These are phyloP conservation scores for Limnanthes douglasii DNA, from an alignment of 345 rosid genomes.

Conservation along the genomic window DNA sequence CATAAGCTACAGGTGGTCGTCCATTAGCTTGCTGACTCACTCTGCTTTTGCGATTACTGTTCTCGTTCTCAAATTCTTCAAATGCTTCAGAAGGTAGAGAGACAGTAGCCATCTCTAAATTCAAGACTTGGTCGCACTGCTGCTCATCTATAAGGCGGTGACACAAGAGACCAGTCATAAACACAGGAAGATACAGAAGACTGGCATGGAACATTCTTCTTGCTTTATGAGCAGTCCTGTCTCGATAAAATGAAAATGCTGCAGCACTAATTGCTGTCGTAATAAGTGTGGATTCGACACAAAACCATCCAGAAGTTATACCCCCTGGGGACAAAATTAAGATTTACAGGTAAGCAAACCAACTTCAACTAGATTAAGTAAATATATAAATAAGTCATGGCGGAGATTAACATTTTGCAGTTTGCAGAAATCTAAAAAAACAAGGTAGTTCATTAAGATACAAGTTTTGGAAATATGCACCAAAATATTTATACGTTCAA, in stretches of 20 bases:
- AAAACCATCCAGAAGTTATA: slow-evolving; percentile 74
- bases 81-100: slow-evolving; percentile 8
- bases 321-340: slow-evolving; percentile 41
- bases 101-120: slow-evolving; percentile 6
- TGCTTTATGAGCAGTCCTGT: slow-evolving; percentile 54
- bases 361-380: too few relatives aligned
- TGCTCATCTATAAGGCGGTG: slow-evolving; percentile 42
- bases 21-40: slow-evolving; percentile 5
- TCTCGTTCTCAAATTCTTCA: slow-evolving; percentile 7
- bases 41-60: slow-evolving; percentile 7
- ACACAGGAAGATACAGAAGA: slow-evolving; percentile 79
- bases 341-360: too few relatives aligned
- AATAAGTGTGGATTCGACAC: slow-evolving; percentile 49
- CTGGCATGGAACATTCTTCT: slow-evolving; percentile 77
- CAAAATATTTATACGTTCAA: too few relatives aligned
- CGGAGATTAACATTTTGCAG: too few relatives aligned
- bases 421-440: too few relatives aligned
- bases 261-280: slow-evolving; percentile 68
- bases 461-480: too few relatives aligned
- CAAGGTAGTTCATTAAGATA: too few relatives aligned
- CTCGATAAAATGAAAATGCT: slow-evolving; percentile 64
- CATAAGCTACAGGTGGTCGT: slow-evolving; percentile 68
- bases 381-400: too few relatives aligned
- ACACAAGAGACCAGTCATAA: slow-evolving; percentile 68
- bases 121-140: slow-evolving; percentile 12